A percentile compares a stretch with the other conserved stretches of the same genome.
These are phyloP conservation scores for Pythium apleroticum DNA, from an alignment of 352 stramenopile species.

Conservation along the genomic window DNA sequence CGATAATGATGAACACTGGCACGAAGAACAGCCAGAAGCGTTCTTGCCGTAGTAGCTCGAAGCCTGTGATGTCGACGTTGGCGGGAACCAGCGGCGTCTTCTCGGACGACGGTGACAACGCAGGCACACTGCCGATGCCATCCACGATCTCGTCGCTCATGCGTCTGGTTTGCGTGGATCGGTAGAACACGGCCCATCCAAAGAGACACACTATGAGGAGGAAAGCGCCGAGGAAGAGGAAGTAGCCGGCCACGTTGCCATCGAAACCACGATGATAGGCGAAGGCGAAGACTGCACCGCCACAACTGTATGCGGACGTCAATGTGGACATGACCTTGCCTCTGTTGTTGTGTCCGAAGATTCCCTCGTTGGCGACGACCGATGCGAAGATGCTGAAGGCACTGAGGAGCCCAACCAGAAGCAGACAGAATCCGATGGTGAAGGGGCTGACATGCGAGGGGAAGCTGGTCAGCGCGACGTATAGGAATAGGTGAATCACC, in stretches of 20 bases:
- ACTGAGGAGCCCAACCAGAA: slow-evolving; percentile 64
- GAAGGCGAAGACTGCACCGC: slow-evolving; percentile 74
- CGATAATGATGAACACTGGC: slow-evolving; percentile 74
- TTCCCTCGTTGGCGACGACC: slow-evolving; percentile 75
- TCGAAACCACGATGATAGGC: slow-evolving; percentile 65
- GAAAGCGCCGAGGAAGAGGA: slow-evolving; percentile 66
- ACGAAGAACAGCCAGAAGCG: slow-evolving; percentile 82
- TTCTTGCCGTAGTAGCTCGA: slow-evolving; percentile 46
- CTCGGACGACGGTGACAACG: slow-evolving; percentile 16
- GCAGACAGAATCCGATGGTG: slow-evolving; percentile 48
- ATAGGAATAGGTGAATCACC: slow-evolving; percentile 45
- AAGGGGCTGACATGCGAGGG: slow-evolving; percentile 45
- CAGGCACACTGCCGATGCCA: slow-evolving; percentile 30
- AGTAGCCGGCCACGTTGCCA: slow-evolving; percentile 66
- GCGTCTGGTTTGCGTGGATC: slow-evolving; percentile 33
- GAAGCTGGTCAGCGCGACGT: slow-evolving; percentile 39
- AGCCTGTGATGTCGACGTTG: slow-evolving; percentile 54
- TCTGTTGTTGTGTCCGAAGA: slow-evolving; percentile 68
- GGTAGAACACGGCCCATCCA: slow-evolving; percentile 50
- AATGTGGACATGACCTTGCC: slow-evolving; percentile 77
- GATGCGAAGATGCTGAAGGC: slow-evolving; percentile 76
- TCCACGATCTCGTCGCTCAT: slow-evolving; percentile 48
- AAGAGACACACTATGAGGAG: slow-evolving; percentile 48
- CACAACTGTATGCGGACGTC: slow-evolving; percentile 75
- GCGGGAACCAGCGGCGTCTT: slow-evolving; percentile 15